Conservation (phyloP, 352 stramenopile genomes). For the Globisporangium yorkense region DNA sequence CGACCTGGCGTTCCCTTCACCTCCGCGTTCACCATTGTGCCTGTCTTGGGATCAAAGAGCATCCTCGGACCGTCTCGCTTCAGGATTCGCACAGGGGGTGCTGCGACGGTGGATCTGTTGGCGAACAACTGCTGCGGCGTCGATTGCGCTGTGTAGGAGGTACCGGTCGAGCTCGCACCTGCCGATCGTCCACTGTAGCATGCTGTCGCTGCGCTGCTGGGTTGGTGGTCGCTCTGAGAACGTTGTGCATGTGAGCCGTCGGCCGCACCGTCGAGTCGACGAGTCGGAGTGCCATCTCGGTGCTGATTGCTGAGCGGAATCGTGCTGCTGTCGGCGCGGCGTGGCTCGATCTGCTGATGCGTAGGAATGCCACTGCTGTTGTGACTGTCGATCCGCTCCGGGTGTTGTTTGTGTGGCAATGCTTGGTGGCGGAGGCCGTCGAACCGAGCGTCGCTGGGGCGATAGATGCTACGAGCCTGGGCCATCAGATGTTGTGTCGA, state of each 20-base stretch:
- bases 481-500: neutral
- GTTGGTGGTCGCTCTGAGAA: no score
- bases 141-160: no score
- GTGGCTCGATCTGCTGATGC: neutral
- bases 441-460: constrained; percentile 9
- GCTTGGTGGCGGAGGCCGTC: constrained; percentile 1
- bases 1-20: constrained; percentile 5
- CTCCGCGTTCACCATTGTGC: constrained; percentile 42
- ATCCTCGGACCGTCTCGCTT: constrained; percentile 50
- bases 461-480: neutral
- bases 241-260: no score
- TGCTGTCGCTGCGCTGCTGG: no score
- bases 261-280: no score
- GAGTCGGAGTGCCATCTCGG: neutral
- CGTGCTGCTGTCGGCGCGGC: neutral
- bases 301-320: neutral
- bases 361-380: neutral
- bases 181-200: no score
- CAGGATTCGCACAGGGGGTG: constrained; percentile 38
- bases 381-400: neutral
- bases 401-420: neutral
- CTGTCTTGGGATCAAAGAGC: constrained; percentile 71
- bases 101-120: neutral
- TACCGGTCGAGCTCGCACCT: no score
- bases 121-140: neutral